Conservation (phyloP, 179 eudicot species). For the Beta corolliflora region DNA sequence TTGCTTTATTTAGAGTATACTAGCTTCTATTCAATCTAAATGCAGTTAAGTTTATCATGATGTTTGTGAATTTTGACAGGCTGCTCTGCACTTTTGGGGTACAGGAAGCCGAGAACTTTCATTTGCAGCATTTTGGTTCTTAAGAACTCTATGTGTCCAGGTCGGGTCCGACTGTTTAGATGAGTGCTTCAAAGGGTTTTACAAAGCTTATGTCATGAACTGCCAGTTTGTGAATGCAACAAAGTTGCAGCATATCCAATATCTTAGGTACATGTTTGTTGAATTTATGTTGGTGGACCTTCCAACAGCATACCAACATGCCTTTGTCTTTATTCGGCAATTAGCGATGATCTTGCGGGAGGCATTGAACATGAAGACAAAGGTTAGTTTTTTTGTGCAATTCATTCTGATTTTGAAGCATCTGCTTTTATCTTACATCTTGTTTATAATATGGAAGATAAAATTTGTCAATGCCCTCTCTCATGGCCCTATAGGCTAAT, state of each 20-base stretch:
- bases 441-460: no score
- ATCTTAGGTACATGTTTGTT: conserved; percentile 75
- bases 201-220: conserved; percentile 83
- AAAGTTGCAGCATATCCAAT: conserved; percentile 80
- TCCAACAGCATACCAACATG: conserved; percentile 86
- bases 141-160: conserved; percentile 78
- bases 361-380: conserved; percentile 64
- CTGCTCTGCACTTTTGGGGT: conserved; percentile 93
- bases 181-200: conserved; percentile 91
- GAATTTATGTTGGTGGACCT: conserved; percentile 81
- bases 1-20: neutral
- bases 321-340: conserved; percentile 84
- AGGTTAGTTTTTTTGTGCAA: conserved; percentile 32
- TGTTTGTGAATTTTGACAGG: conserved; percentile 51
- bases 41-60: neutral
- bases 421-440: neutral
- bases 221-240: conserved; percentile 76
- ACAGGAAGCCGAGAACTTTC: conserved; percentile 87
- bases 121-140: conserved; percentile 71
- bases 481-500: no score
- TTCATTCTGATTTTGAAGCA: neutral
- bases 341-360: conserved; percentile 79
- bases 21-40: neutral
- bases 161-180: conserved; percentile 88
- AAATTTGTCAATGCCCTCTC: no score